Percentiles rank a stretch among this genome's conserved stretches.
These are phyloP conservation scores for Xylariaceae sp. DNA, from an alignment of 2,329 filamentous ascomycete species.

Conservation along the genomic window DNA sequence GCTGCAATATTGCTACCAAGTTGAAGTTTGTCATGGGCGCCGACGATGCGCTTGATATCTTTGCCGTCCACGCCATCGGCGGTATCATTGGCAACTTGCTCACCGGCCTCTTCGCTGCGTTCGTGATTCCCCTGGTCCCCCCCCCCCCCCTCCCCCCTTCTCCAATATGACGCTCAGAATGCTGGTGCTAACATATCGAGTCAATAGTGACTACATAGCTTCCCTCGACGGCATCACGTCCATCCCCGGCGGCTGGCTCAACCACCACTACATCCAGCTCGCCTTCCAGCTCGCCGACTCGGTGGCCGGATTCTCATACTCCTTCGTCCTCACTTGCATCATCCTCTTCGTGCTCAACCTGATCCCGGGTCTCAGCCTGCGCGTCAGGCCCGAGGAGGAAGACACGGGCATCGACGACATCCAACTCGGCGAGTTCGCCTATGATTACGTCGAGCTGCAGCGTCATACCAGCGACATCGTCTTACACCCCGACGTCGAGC, in stretches of 20 bases:
- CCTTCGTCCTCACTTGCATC: constrained; percentile 61
- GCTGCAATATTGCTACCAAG: constrained; percentile 84
- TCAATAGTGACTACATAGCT: constrained; percentile 59
- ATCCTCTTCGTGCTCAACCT: constrained; percentile 68
- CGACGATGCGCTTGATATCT: constrained; percentile 85
- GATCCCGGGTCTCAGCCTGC: constrained; percentile 63
- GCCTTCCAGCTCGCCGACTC: constrained; percentile 67
- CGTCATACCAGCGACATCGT: constrained; percentile 52
- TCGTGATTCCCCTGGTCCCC: constrained; percentile 27
- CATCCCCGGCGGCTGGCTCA: constrained; percentile 61
- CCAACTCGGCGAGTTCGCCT: constrained; percentile 77
- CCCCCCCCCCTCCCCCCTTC: neutral
- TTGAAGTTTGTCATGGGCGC: constrained; percentile 68
- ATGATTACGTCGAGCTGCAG: constrained; percentile 71
- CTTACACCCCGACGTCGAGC: constrained; percentile 14
- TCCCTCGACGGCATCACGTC: constrained; percentile 61
- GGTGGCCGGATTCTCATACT: constrained; percentile 58
- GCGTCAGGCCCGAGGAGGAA: constrained; percentile 61
- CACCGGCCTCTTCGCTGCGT: constrained; percentile 72
- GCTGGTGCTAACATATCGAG: constrained; percentile 6
- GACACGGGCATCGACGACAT: constrained; percentile 65
- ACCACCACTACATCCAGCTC: constrained; percentile 64
- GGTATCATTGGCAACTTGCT: constrained; percentile 75
- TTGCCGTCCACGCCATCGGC: constrained; percentile 82
- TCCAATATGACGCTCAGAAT: neutral